A percentile compares a stretch with the other conserved stretches of the same genome.
phyloP scores from a whole-genome alignment of 352 stramenopile genomes.

The Globisporangium viniferum region DNA sequence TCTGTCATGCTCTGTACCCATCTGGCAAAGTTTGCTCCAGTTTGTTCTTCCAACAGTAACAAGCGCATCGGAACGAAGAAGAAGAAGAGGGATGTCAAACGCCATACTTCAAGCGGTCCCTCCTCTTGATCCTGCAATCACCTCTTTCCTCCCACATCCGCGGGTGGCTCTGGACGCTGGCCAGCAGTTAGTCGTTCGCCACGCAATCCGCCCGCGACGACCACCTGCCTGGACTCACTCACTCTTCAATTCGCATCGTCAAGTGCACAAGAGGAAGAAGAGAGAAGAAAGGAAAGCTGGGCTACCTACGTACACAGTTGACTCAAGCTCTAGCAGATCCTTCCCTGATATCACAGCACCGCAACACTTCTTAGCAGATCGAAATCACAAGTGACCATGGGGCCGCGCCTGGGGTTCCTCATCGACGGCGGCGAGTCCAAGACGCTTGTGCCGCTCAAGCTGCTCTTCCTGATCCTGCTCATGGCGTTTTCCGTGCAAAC shows the following conservation, averaged over 20 bases:
- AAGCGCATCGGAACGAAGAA: too few species aligned
- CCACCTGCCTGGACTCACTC: neutral
- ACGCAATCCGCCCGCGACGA: too few species aligned
- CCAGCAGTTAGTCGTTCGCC: neutral
- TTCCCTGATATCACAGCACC: too few species aligned
- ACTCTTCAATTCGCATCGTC: neutral
- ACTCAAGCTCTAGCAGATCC: too few species aligned
- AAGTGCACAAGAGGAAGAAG: neutral
- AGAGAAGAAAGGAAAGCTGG: too few species aligned
- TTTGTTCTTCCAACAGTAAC: too few species aligned
- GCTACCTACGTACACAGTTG: too few species aligned
- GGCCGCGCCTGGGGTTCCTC: conserved; percentile 41
- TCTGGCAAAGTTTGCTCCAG: neutral
- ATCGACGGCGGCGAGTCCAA: conserved; percentile 60
- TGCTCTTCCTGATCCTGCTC: conserved; percentile 70
- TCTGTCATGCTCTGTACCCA: neutral
- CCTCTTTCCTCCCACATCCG: too few species aligned
- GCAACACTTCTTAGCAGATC: too few species aligned
- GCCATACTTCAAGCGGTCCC: neutral
- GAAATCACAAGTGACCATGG: conserved; percentile 7
- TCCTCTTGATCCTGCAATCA: neutral
- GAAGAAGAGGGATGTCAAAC: neutral
- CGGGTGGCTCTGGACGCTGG: too few species aligned
- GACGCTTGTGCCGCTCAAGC: conserved; percentile 64
- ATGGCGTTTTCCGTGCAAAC: conserved; percentile 68